Evolutionary conservation across 2,329 filamentous ascomycete genomes (phyloP).

Genomic region (Aspergillus unguis): DNA sequence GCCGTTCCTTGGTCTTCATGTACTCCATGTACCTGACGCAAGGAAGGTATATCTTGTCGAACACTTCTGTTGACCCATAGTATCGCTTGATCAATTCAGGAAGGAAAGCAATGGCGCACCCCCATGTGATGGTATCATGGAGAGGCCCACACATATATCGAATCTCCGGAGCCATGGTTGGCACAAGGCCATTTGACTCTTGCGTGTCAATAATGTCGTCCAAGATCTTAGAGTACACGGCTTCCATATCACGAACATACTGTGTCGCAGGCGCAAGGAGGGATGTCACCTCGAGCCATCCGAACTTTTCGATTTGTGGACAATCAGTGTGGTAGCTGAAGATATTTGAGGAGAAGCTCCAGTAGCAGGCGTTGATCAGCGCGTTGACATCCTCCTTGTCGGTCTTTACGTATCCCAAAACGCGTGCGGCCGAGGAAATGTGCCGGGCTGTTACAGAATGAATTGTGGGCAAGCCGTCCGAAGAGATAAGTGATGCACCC

Average conservation of each 20-base stretch:
- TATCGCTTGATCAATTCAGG: constrained; percentile 22
- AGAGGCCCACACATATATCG: constrained; percentile 50
- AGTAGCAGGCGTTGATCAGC: constrained; percentile 41
- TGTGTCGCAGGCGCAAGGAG: constrained; percentile 47
- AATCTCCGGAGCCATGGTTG: constrained; percentile 48
- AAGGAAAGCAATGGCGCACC: constrained; percentile 23
- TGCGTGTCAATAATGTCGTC: constrained; percentile 49
- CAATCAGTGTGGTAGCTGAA: constrained; percentile 51
- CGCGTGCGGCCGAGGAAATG: constrained; percentile 21
- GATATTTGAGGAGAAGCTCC: constrained; percentile 45
- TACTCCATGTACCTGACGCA: constrained; percentile 26
- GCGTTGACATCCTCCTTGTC: constrained; percentile 23
- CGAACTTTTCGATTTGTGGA: constrained; percentile 49
- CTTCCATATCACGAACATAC: constrained; percentile 48
- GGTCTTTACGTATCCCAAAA: constrained; percentile 21
- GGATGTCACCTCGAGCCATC: constrained; percentile 49
- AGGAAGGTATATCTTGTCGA: constrained; percentile 19
- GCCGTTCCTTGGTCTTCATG: constrained; percentile 23
- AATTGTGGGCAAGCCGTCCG: constrained; percentile 14
- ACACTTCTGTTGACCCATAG: constrained; percentile 22
- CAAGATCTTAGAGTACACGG: constrained; percentile 47
- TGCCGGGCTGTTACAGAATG: constrained; percentile 20
- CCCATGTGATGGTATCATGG: constrained; percentile 41
- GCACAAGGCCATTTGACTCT: constrained; percentile 45
- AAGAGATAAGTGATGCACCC: constrained; percentile 15